These are phyloP conservation scores for Litchi chinensis DNA, from an alignment of 345 rosid genomes.

Conservation along the genomic window DNA sequence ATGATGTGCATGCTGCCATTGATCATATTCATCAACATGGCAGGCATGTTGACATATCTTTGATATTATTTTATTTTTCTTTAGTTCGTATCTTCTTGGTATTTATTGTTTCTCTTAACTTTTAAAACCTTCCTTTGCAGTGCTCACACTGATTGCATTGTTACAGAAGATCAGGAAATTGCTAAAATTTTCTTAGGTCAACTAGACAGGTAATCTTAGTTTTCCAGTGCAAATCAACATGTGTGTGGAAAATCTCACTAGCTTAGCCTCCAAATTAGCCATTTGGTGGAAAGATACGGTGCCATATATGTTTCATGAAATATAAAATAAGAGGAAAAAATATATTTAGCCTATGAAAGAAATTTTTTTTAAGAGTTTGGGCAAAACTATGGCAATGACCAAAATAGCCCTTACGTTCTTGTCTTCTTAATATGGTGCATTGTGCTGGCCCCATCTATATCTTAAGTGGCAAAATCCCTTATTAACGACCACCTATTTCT, in stretches of 20 bases:
- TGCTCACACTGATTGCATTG: constrained; percentile 56
- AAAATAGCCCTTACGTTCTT: neutral
- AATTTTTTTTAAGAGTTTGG: neutral
- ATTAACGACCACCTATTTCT: neutral
- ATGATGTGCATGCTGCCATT: constrained; percentile 80
- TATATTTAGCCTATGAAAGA: neutral
- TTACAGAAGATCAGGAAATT: constrained; percentile 47
- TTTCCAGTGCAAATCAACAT: neutral
- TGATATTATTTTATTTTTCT: constrained; percentile 5
- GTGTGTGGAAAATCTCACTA: neutral
- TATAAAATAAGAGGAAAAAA: neutral
- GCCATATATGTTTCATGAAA: neutral
- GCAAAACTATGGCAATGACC: neutral
- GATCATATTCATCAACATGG: constrained; percentile 91
- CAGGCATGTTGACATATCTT: constrained; percentile 50
- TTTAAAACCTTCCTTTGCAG: constrained; percentile 30
- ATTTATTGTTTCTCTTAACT: neutral
- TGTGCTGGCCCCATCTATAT: neutral
- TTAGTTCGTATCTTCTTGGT: neutral
- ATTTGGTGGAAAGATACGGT: neutral
- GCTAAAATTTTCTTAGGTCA: constrained; percentile 46
- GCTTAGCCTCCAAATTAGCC: neutral
- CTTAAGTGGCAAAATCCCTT: neutral
- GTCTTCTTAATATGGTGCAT: neutral
- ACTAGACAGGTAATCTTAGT: constrained; percentile 48